These are phyloP conservation scores for Diaporthe vexans DNA, from an alignment of 2,329 filamentous ascomycete genomes.

Conservation along the genomic window DNA sequence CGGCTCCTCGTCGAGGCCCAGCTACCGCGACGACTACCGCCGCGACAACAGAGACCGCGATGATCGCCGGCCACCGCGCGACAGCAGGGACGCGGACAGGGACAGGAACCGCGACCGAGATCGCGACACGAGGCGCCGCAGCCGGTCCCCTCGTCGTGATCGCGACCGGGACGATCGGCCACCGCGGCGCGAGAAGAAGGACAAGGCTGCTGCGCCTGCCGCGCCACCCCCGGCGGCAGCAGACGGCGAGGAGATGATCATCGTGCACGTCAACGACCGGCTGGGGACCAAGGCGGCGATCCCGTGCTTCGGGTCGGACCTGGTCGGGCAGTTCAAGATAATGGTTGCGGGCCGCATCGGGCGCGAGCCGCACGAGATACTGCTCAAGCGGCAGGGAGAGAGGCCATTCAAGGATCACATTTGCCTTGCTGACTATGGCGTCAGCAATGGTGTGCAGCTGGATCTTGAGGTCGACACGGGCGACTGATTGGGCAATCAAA, in stretches of 20 bases:
- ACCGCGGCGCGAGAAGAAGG: slow-evolving; percentile 47
- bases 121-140: slow-evolving; percentile 16
- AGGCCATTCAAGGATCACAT: slow-evolving; percentile 93
- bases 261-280: slow-evolving; percentile 95
- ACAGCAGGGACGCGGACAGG: slow-evolving; percentile 40
- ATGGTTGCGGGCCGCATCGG: slow-evolving; percentile 93
- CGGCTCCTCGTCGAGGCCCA: slow-evolving; percentile 20
- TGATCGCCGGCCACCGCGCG: slow-evolving; percentile 19
- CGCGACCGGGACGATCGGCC: slow-evolving; percentile 43
- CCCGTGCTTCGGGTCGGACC: slow-evolving; percentile 88
- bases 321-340: slow-evolving; percentile 88
- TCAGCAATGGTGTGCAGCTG: slow-evolving; percentile 87
- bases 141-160: too few relatives aligned
- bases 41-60: slow-evolving; percentile 44
- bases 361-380: slow-evolving; percentile 89
- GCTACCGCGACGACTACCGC: slow-evolving; percentile 48
- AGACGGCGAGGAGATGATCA: slow-evolving; percentile 83
- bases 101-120: slow-evolving; percentile 39
- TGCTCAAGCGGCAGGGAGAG: slow-evolving; percentile 92
- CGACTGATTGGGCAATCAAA: slow-evolving; percentile 57
- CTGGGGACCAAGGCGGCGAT: slow-evolving; percentile 96
- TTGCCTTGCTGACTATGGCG: slow-evolving; percentile 91
- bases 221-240: slow-evolving; percentile 45
- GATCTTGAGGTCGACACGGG: slow-evolving; percentile 74
- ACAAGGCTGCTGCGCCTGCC: slow-evolving; percentile 48